Conservation (phyloP, 106 monocot species). For the Dioscorea zingiberensis region DNA sequence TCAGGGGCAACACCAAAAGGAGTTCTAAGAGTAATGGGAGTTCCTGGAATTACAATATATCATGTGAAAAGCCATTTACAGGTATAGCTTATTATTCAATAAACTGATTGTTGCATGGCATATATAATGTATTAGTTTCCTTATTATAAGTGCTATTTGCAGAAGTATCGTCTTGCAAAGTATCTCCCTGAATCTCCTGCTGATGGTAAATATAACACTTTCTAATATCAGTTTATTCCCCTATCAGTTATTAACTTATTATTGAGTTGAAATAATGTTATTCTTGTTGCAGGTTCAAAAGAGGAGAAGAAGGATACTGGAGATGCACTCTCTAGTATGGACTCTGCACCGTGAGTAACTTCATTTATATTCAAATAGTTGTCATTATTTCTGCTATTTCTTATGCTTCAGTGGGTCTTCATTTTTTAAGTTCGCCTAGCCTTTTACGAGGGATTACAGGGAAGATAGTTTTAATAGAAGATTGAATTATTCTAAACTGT, state of each 20-base stretch:
- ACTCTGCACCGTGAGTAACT: conserved; percentile 56
- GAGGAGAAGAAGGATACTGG: conserved; percentile 52
- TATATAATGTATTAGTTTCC: not conserved
- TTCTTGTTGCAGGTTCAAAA: conserved; percentile 42
- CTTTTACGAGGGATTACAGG: too few relatives aligned
- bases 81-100: conserved; percentile 14
- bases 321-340: conserved; percentile 35
- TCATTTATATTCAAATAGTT: not conserved
- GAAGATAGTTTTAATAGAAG: too few relatives aligned
- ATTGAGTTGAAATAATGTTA: not conserved
- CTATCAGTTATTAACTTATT: not conserved
- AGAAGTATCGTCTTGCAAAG: conserved; percentile 87
- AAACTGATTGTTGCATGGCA: too few relatives aligned
- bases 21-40: conserved; percentile 75
- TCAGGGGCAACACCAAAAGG: conserved; percentile 90
- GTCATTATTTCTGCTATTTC: too few relatives aligned
- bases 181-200: conserved; percentile 72
- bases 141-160: conserved; percentile 1
- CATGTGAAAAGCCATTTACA: conserved; percentile 94
- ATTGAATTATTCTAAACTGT: too few relatives aligned
- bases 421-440: too few relatives aligned
- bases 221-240: too few relatives aligned
- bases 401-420: too few relatives aligned
- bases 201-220: conserved; percentile 33
- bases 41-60: conserved; percentile 80